Base-by-base conservation (phyloP, 768 basidiomycete genomes). In the Kwoniella dendrophila region DNA sequence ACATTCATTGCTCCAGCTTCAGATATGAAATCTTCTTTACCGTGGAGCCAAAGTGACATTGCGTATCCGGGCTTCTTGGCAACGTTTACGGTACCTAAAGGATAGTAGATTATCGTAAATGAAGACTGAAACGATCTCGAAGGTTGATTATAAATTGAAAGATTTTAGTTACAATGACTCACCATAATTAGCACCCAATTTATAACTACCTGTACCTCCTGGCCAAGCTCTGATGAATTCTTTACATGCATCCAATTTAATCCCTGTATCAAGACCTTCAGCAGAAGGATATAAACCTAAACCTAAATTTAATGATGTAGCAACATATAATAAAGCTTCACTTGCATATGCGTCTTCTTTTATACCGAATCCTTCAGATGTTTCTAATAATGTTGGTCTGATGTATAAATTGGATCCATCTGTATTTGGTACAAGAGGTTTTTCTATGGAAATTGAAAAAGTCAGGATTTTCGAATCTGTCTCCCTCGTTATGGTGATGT, bases 161-260 rank as follows among this genome's bases (percentile, higher is more conserved):
- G n/a, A n/a, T n/a, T n/a, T n/a, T n/a, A n/a, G n/a, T 32, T n/a
- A 22, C 14, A 34, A 55, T n/a, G 16, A 68, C 69, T 56, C 62
- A 72, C 73, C 73, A 47, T 75, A 77, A 51, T 78, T 78, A 16
- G 86, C 76, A 0, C 87, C 87, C 8, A 90, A 80, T 80, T 95
- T 95, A 82, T 82, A 93, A 12, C 88, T 88, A 29, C 92, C 92
- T 32, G 90, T 94, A 85, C 92, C 92, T 73, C 93, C 91, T 4
- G 91, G 90, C 58, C 88, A 86, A 14, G 92, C 91, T 54, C 92
- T 87, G 45, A 90, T 87, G 72, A 85, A 87, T 72, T 90, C 86
- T 0, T 87, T 90, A 2, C 90, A 91, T 0, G 89, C 92, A 61
- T 90, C 86, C 54, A 94, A 83, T 14, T 89, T 85, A 51, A 95